A percentile compares a stretch with the other conserved stretches of the same genome.
phyloP scores from a whole-genome alignment of 202 grass and related monocot species.

The Eragrostis tef region DNA sequence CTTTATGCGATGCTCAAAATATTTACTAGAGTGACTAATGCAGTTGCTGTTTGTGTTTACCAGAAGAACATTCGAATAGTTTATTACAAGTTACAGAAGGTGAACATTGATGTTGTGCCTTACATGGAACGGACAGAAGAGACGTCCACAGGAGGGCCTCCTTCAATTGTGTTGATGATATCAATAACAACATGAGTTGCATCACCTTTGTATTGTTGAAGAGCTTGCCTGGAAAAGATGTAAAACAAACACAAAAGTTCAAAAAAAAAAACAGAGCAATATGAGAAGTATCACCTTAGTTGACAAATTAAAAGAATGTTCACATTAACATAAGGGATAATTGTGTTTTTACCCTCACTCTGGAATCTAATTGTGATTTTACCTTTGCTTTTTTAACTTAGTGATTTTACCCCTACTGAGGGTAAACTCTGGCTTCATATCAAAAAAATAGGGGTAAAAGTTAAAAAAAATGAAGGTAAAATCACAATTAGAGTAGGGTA shows the following conservation, averaged over 20 bases:
- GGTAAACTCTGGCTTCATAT: no score
- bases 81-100: no score
- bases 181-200: constrained; percentile 70
- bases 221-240: constrained; percentile 78
- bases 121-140: constrained; percentile 88
- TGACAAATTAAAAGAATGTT: constrained; percentile 38
- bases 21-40: background rate
- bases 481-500: no score
- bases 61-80: background rate
- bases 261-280: no score
- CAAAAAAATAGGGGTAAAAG: no score
- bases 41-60: constrained; percentile 1
- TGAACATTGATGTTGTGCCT: constrained; percentile 34
- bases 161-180: constrained; percentile 95
- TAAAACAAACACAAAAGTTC: constrained; percentile 43
- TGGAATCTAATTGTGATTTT: no score
- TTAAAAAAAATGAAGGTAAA: no score
- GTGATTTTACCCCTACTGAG: no score
- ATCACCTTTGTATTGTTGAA: constrained; percentile 88
- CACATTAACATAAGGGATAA: no score
- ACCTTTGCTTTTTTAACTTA: no score
- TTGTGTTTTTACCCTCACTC: no score
- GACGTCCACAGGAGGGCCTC: constrained; percentile 88
- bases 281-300: constrained; percentile 6
- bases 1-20: background rate